Conservation (phyloP, 1,284 basidiomycete genomes). For the Naganishia sp. region DNA sequence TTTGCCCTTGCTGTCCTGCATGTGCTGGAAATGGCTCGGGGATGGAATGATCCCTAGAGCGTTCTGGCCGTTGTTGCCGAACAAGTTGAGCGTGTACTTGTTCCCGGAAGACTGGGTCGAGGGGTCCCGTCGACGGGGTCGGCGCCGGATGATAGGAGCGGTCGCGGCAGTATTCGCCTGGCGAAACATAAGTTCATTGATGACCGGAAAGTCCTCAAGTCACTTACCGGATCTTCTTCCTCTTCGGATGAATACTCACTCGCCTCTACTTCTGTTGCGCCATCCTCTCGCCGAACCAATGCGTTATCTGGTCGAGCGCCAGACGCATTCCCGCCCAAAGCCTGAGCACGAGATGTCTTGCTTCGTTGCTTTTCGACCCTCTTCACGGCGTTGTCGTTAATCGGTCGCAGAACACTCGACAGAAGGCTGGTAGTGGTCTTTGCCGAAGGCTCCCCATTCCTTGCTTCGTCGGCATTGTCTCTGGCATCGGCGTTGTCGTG, state of each 20-base stretch:
- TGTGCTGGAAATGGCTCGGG: constrained; percentile 11
- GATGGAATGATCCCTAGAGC: constrained; percentile 17
- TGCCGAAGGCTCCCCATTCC: neutral
- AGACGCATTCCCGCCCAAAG: neutral
- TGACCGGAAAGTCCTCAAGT: constrained; percentile 2
- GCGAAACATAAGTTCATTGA: neutral
- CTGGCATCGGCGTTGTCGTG: neutral
- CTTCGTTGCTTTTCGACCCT: constrained; percentile 29
- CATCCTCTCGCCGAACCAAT: constrained; percentile 33
- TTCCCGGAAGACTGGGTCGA: constrained; percentile 20
- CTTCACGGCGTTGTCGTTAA: constrained; percentile 30
- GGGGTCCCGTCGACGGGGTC: constrained; percentile 1
- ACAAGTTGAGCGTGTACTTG: constrained; percentile 26
- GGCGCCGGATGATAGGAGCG: neutral
- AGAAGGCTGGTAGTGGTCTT: neutral
- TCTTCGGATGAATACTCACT: constrained; percentile 21
- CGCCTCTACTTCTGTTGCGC: too few relatives aligned
- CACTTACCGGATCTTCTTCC: constrained; percentile 20
- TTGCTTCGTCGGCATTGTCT: neutral
- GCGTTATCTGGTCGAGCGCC: constrained; percentile 2
- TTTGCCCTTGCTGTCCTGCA: constrained; percentile 33
- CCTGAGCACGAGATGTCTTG: neutral
- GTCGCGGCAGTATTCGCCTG: neutral
- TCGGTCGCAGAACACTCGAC: constrained; percentile 19
- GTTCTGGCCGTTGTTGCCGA: constrained; percentile 11